These are phyloP conservation scores for Cylindrotheca closterium DNA, from an alignment of 108 stramenopile species.

Conservation along the genomic window DNA sequence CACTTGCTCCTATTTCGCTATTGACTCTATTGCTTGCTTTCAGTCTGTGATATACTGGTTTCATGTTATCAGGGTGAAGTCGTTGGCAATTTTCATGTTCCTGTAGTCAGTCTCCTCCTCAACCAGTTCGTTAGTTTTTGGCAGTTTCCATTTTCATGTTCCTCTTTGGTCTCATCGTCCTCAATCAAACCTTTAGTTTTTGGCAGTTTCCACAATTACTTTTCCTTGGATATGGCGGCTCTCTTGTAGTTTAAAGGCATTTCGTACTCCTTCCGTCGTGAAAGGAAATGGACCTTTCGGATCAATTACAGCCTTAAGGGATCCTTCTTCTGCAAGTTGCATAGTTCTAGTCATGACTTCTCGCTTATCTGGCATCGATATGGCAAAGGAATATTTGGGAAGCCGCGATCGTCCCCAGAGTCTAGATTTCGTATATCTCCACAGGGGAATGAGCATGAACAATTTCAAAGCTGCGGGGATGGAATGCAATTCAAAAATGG, in stretches of 20 bases:
- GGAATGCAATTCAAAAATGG: conserved; percentile 41
- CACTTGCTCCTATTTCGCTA: too few relatives aligned
- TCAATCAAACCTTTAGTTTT: too few relatives aligned
- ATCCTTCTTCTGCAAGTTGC: conserved; percentile 46
- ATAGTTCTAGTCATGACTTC: conserved; percentile 57
- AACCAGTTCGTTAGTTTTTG: too few relatives aligned
- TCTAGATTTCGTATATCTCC: conserved; percentile 43
- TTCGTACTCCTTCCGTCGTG: conserved; percentile 61
- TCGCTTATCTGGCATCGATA: conserved; percentile 34
- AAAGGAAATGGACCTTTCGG: conserved; percentile 64
- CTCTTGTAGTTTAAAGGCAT: conserved; percentile 50
- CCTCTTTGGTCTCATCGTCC: too few relatives aligned
- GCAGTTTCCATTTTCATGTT: too few relatives aligned
- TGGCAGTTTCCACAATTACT: conserved; percentile 52
- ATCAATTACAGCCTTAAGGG: conserved; percentile 61
- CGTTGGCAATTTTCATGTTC: too few relatives aligned
- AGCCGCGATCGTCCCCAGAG: conserved; percentile 29
- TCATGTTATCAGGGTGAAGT: too few relatives aligned
- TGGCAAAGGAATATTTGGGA: conserved; percentile 55
- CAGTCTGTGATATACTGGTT: too few relatives aligned
- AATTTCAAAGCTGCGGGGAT: conserved; percentile 32
- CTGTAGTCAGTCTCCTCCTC: too few relatives aligned
- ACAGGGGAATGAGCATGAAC: conserved; percentile 56
- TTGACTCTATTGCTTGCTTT: too few relatives aligned
- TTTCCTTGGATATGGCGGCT: conserved; percentile 69